Base-by-base conservation (phyloP, 768 basidiomycete genomes). In the Dendrothele bispora region DNA sequence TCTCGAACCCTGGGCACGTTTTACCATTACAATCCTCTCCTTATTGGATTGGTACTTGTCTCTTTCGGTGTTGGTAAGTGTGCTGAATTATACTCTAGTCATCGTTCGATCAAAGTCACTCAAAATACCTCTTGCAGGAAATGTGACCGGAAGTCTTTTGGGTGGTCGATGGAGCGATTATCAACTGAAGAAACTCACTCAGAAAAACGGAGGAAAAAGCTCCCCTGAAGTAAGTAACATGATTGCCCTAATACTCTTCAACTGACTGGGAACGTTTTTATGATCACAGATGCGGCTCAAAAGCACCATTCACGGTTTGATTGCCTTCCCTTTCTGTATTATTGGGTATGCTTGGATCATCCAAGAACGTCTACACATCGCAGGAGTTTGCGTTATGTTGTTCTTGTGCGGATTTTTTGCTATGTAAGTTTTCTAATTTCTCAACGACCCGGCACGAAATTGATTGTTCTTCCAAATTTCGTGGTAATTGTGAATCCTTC, bases 311-410 rank as follows among this genome's bases (percentile, higher is more conserved):
- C 54, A 73, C 14, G 82, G 79, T 10, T 74, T 90, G 62, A 57
- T 79, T 12, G 55, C 86, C 47, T 67, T 83, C 15, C 85, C 92
- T 6, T 74, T 74, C 1, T 75, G 76, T 12, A 75, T 86, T 28
- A 52, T 88, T 29, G 83, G 74, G 0, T 89, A 88, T 59, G 92
- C 79, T 3, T 95, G 91, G 93, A 73, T 84, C 5, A 80, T 75
- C 39, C 66, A 86, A 46, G 61, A 82, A 50, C 80, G 79, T 29
- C 71, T 82, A 3, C 74, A 86, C 55, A 69, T 93, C 32, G 76
- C 84, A 1, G 86, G 76, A 0, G 71, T 91, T 18, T 84, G 88
- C 59, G 73, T 88, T 6, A 74, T 82, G 60, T 71, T 95, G 11
- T 88, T 92, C 65, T 57, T 83, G 29, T 71, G 77, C 15, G 93